Evolutionary conservation across 345 rosid genomes (phyloP).

Genomic region (Salix koriyanagi): DNA sequence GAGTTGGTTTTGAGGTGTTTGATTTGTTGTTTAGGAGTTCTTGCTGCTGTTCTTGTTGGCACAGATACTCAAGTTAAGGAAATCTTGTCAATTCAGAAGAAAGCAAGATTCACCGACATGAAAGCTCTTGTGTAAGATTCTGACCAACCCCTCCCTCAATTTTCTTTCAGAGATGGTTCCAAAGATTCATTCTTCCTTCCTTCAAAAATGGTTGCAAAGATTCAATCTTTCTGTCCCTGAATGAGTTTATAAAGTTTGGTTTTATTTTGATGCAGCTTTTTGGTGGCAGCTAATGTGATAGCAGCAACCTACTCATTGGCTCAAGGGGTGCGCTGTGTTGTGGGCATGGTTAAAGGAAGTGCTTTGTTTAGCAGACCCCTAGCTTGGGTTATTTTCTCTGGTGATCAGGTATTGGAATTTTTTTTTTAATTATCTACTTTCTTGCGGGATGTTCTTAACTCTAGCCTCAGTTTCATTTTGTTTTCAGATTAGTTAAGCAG

Average conservation of each 20-base stretch:
- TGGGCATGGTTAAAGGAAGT: slow-evolving; percentile 54
- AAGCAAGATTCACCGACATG: slow-evolving; percentile 80
- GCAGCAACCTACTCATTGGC: slow-evolving; percentile 66
- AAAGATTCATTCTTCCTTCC: too few relatives aligned
- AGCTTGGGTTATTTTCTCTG: slow-evolving; percentile 85
- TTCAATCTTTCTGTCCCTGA: not conserved
- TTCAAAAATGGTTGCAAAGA: not conserved
- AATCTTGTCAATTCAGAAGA: slow-evolving; percentile 68
- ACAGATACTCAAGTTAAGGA: slow-evolving; percentile 67
- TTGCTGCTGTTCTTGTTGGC: slow-evolving; percentile 61
- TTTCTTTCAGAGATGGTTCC: not conserved
- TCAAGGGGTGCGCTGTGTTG: slow-evolving; percentile 72
- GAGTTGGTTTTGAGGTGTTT: slow-evolving; percentile 73
- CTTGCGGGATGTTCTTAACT: not conserved
- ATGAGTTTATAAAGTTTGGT: not conserved
- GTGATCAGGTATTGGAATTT: slow-evolving; percentile 60
- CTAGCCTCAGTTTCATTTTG: not conserved
- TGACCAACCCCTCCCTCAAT: not conserved
- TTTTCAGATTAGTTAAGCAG: not conserved
- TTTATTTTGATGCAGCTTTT: slow-evolving; percentile 45
- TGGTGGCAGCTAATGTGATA: slow-evolving; percentile 72
- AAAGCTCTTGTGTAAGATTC: slow-evolving; percentile 81
- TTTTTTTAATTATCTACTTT: not conserved
- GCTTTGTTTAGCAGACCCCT: slow-evolving; percentile 65
- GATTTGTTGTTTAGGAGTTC: slow-evolving; percentile 49